These are phyloP conservation scores for Mycocentrospora acerina DNA, from an alignment of 2,329 filamentous ascomycete genomes.

Conservation along the genomic window DNA sequence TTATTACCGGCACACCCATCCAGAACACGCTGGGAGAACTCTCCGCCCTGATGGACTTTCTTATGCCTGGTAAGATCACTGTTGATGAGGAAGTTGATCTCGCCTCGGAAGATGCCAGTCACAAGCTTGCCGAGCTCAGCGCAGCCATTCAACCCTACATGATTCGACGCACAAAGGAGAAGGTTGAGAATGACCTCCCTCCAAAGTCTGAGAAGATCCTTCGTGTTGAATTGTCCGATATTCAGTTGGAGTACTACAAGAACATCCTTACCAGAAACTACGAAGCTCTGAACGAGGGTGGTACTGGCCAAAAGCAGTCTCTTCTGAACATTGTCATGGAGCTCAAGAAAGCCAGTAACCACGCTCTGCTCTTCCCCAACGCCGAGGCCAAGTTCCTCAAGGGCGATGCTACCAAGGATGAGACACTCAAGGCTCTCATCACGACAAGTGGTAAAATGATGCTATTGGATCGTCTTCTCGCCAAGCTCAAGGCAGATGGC, in stretches of 20 bases:
- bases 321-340: slow-evolving; percentile 99
- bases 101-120: slow-evolving; percentile 74
- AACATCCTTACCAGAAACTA: slow-evolving; percentile 98
- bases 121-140: slow-evolving; percentile 84
- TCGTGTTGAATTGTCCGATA: slow-evolving; percentile 92
- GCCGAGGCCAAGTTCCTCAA: slow-evolving; percentile 87
- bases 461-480: slow-evolving; percentile 91
- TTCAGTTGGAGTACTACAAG: slow-evolving; percentile 98
- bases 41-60: slow-evolving; percentile 88
- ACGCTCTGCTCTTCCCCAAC: slow-evolving; percentile 95
- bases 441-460: slow-evolving; percentile 99
- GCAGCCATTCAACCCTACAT: slow-evolving; percentile 90
- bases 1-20: slow-evolving; percentile 96
- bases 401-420: slow-evolving; percentile 79
- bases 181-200: slow-evolving; percentile 92
- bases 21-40: slow-evolving; percentile 96
- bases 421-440: slow-evolving; percentile 88
- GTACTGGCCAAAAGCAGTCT: slow-evolving; percentile 89
- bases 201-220: slow-evolving; percentile 99
- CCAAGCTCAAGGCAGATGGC: slow-evolving; percentile 88
- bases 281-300: slow-evolving; percentile 85
- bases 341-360: slow-evolving; percentile 97
- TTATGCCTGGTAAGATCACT: slow-evolving; percentile 90
- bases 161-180: slow-evolving; percentile 92
- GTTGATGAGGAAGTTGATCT: slow-evolving; percentile 93